Percentiles rank a stretch among this genome's conserved stretches.
Evolutionary conservation across 192 early-diverging fungal genomes (phyloP).

Genomic region (Chytriomyces sp.): DNA sequence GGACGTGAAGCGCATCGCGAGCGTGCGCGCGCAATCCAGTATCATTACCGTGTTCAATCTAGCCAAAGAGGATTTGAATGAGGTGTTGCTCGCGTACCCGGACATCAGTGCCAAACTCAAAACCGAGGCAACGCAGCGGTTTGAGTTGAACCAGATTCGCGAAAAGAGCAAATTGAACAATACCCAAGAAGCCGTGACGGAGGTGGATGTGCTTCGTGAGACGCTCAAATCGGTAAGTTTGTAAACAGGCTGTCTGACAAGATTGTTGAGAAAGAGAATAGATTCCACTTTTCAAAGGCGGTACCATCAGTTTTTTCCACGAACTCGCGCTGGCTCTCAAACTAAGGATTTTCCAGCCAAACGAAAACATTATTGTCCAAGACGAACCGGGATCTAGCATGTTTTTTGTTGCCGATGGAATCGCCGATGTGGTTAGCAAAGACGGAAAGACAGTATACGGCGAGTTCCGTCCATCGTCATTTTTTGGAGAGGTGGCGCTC

Average conservation of each 20-base stretch:
- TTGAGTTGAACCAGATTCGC: constrained; percentile 47
- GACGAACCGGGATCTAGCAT: constrained; percentile 49
- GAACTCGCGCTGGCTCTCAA: constrained; percentile 53
- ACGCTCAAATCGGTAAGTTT: constrained; percentile 47
- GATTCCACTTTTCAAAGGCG: constrained; percentile 56
- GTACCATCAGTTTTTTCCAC: constrained; percentile 48
- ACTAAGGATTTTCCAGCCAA: constrained; percentile 39
- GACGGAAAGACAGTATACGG: constrained; percentile 50
- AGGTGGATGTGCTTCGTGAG: constrained; percentile 60
- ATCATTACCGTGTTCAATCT: constrained; percentile 54
- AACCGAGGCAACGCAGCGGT: constrained; percentile 48
- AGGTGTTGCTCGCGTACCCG: constrained; percentile 46
- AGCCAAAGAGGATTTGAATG: constrained; percentile 47
- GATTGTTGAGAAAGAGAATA: no score
- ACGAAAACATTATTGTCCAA: constrained; percentile 46
- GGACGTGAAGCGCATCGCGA: constrained; percentile 52
- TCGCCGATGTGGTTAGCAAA: constrained; percentile 54
- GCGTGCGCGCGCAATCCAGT: constrained; percentile 41
- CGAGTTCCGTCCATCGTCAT: constrained; percentile 42
- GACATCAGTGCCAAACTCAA: constrained; percentile 51
- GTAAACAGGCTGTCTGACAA: constrained; percentile 22
- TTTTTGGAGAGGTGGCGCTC: constrained; percentile 61
- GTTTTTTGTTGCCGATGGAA: constrained; percentile 60
- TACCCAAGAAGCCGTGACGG: constrained; percentile 44
- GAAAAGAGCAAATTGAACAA: constrained; percentile 44